Evolutionary conservation across 495 filamentous ascomycete genomes (phyloP).

Genomic region (Daldinia bambusicola): DNA sequence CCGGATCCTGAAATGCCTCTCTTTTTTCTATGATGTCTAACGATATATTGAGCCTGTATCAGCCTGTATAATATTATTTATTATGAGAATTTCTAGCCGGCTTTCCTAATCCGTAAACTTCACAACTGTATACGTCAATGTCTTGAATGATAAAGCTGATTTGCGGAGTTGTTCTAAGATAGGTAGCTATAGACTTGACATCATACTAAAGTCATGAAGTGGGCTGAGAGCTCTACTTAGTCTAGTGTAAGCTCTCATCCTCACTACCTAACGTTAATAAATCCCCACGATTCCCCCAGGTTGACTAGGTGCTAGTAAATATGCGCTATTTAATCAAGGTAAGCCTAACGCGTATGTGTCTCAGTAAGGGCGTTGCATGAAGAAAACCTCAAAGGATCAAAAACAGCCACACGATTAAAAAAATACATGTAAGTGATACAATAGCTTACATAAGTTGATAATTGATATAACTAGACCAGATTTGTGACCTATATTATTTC

Average conservation of each 20-base stretch:
- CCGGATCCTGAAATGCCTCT: not conserved
- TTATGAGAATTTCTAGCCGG: not conserved
- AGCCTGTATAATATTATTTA: not conserved
- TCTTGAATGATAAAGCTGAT: slow-evolving; percentile 6
- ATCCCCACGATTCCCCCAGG: not conserved
- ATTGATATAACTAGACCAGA: too few relatives aligned
- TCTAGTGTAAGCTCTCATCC: not conserved
- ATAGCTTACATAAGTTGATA: not conserved
- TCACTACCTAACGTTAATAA: too few relatives aligned
- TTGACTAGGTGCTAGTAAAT: not conserved
- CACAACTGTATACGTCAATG: slow-evolving; percentile 8
- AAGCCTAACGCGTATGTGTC: not conserved
- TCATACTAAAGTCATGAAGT: slow-evolving; percentile 30
- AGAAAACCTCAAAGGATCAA: too few relatives aligned
- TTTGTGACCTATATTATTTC: not conserved
- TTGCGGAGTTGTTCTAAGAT: slow-evolving; percentile 21
- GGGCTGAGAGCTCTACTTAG: not conserved
- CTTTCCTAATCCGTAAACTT: slow-evolving; percentile 5
- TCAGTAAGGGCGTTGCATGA: not conserved
- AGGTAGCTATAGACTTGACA: slow-evolving; percentile 34
- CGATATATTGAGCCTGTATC: slow-evolving; percentile 3
- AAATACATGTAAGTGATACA: not conserved
- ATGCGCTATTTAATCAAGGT: not conserved
- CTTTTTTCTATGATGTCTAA: slow-evolving; percentile 4
- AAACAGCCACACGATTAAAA: too few relatives aligned